These are phyloP conservation scores for Verticillium zaregamsianum DNA, from an alignment of 2,329 filamentous ascomycete genomes.

Conservation along the genomic window DNA sequence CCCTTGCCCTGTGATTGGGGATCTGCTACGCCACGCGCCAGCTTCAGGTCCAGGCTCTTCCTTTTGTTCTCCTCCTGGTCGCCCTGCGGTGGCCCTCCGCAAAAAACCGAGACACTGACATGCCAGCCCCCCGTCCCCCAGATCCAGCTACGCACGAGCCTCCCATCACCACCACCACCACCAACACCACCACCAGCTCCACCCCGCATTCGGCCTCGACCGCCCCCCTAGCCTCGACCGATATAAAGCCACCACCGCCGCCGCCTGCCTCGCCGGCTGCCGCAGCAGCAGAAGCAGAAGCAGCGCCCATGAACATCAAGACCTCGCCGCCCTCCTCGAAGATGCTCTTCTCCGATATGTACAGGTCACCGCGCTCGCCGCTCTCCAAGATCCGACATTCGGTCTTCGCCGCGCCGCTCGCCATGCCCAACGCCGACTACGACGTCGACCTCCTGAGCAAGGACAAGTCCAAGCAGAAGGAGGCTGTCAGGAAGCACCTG, in stretches of 20 bases:
- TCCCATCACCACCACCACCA: neutral
- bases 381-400: conserved; percentile 45
- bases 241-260: neutral
- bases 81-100: neutral
- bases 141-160: neutral
- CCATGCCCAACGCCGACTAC: conserved; percentile 37
- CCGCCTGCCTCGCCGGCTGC: neutral
- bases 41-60: conserved; percentile 1
- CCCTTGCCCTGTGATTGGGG: neutral
- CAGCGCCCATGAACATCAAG: neutral
- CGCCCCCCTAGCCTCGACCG: neutral
- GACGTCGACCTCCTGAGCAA: conserved; percentile 58
- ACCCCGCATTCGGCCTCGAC: neutral
- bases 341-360: conserved; percentile 58
- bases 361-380: conserved; percentile 51
- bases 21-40: neutral
- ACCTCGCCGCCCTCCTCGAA: conserved; percentile 18
- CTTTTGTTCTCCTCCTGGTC: neutral
- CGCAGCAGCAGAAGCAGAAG: neutral
- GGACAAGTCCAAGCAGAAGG: conserved; percentile 60
- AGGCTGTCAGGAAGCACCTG: conserved; percentile 55
- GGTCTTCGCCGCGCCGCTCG: conserved; percentile 15
- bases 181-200: neutral
- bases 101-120: neutral
- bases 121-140: neutral